These are phyloP conservation scores for Halophytophthora polymorphica DNA, from an alignment of 352 stramenopile species.

Conservation along the genomic window DNA sequence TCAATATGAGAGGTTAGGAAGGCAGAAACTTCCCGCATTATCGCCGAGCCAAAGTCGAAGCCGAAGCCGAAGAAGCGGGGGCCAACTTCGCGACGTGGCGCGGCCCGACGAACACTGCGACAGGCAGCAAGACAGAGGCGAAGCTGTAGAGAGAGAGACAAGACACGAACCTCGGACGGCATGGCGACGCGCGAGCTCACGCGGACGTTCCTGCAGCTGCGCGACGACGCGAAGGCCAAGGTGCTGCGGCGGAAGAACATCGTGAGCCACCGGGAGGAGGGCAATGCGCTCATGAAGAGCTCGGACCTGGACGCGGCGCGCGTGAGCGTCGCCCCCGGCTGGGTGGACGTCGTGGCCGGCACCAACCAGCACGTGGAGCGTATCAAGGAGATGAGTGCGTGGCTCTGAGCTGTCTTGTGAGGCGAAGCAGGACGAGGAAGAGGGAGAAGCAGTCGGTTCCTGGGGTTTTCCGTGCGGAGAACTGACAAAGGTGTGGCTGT, in stretches of 20 bases:
- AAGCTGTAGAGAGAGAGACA: neutral
- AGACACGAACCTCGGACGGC: neutral
- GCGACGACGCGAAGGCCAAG: constrained; percentile 78
- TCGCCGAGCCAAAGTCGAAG: no score
- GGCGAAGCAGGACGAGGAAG: neutral
- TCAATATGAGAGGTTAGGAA: no score
- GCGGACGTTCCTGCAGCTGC: constrained; percentile 65
- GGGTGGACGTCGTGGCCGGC: constrained; percentile 78
- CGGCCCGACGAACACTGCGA: neutral
- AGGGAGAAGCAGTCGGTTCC: neutral
- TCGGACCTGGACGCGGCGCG: constrained; percentile 33
- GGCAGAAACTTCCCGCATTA: no score
- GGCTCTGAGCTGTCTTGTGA: neutral
- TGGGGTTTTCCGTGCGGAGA: neutral
- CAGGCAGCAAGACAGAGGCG: neutral
- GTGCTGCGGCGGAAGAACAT: constrained; percentile 85
- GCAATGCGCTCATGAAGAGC: constrained; percentile 68
- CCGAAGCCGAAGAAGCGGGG: no score
- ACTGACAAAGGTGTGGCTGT: neutral
- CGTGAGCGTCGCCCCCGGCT: constrained; percentile 48
- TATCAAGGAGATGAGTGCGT: constrained; percentile 82
- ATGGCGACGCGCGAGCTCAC: constrained; percentile 85
- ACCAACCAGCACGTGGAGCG: constrained; percentile 78
- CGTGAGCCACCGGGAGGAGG: constrained; percentile 61
- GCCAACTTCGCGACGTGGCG: no score